Percentiles rank a stretch among this genome's conserved stretches.
phyloP scores from a whole-genome alignment of 1,284 basidiomycete species.

The Sporisorium reilianum region DNA sequence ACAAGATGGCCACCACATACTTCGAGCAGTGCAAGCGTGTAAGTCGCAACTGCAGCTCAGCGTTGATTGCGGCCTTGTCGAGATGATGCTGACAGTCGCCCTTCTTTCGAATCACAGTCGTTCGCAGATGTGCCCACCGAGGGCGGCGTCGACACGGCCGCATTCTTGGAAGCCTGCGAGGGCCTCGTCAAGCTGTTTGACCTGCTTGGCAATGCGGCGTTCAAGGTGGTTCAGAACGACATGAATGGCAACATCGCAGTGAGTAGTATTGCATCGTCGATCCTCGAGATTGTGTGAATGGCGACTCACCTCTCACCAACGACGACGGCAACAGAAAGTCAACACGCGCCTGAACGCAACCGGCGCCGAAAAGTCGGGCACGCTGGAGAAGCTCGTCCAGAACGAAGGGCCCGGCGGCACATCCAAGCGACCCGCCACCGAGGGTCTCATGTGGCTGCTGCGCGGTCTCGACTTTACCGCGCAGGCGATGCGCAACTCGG shows the following conservation, averaged over 20 bases:
- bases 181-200: constrained; percentile 95
- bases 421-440: constrained; percentile 87
- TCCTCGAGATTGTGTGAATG: neutral
- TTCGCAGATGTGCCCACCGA: constrained; percentile 82
- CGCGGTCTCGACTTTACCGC: constrained; percentile 92
- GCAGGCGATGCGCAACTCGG: constrained; percentile 80
- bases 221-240: constrained; percentile 86
- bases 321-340: constrained; percentile 72
- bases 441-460: constrained; percentile 91
- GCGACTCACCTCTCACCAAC: too few relatives aligned
- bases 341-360: constrained; percentile 79
- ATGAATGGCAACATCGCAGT: constrained; percentile 87
- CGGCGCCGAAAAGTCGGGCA: constrained; percentile 75
- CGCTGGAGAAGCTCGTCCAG: constrained; percentile 85
- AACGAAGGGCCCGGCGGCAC: constrained; percentile 81
- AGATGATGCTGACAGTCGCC: constrained; percentile 5
- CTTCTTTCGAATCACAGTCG: constrained; percentile 35
- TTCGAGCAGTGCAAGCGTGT: constrained; percentile 53
- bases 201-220: constrained; percentile 88
- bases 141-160: constrained; percentile 87
- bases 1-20: constrained; percentile 38
- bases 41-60: constrained; percentile 12
- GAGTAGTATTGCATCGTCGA: constrained; percentile 8
- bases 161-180: constrained; percentile 89
- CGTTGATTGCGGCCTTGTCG: neutral